phyloP scores from a whole-genome alignment of 169 alveolate genomes.

The Plasmodium coatneyi region DNA sequence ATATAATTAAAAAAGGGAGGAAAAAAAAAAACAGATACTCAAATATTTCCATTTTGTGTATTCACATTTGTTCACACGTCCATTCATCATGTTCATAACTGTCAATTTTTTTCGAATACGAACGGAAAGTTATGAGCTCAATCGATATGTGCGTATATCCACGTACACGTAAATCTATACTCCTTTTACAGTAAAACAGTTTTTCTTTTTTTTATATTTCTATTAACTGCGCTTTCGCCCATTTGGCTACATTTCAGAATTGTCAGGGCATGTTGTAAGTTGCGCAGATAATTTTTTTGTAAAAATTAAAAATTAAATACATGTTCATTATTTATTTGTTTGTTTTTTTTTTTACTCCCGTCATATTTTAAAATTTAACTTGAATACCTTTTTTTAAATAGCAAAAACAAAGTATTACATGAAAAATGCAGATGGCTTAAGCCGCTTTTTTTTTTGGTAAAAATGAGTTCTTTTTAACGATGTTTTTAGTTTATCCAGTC shows the following conservation, averaged over 20 bases:
- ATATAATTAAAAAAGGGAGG: not conserved
- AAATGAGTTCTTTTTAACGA: not conserved
- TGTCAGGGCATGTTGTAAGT: not conserved
- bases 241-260: not conserved
- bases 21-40: not conserved
- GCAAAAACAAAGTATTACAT: not conserved
- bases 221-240: not conserved
- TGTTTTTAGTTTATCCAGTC: not conserved
- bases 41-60: not conserved
- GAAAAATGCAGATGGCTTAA: slow-evolving; percentile 1
- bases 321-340: not conserved
- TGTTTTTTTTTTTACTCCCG: not conserved
- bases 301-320: not conserved
- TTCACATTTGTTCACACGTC: not conserved
- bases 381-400: not conserved
- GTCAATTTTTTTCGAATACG: not conserved
- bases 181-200: not conserved
- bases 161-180: not conserved
- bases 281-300: not conserved
- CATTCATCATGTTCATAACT: not conserved
- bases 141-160: not conserved
- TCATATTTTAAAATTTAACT: not conserved
- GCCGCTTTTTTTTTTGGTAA: not conserved
- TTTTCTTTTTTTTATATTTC: not conserved
- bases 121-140: not conserved